Base-by-base conservation (phyloP, 768 basidiomycete species). In the Macrolepiota dolichaula region DNA sequence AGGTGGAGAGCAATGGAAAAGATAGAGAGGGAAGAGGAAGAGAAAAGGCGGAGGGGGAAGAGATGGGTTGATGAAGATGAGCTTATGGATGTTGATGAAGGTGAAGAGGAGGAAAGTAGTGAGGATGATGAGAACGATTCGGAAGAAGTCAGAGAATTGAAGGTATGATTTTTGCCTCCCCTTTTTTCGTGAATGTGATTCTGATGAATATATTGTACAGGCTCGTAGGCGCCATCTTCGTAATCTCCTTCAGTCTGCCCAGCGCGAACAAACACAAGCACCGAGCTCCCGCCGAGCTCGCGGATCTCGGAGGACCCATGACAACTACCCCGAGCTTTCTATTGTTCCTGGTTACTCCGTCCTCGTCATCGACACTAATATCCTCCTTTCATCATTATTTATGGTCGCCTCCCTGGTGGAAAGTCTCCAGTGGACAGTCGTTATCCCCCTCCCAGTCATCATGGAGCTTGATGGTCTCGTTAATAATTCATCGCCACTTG, bases 381-480 rank as follows among this genome's bases (percentile, higher is more conserved):
- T 98, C 59, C 79, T 99, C 0, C 81, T 98, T 15, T 90, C 92
- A 0, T 94, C 93, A 0, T 79, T 98, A 3, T 72, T 86, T 0
- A 77, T 89, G 65, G 80, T 99, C 61, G 73, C 83, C 0, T 82
- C 87, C 12, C 79, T 98, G 61, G 79, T 98, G 55, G 92, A 96
- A 71, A 87, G 85, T 62, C 74, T 86, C 17, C 78, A 77, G 27
- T 98, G 95, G 94, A 97, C 93, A 0, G 80, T 96, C 50, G 79
- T 99, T 61, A 78, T 99, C 0, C 97, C 97, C 3, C 83, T 98
- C 2, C 96, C 95, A 0, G 96, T 97, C 63, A 84, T 98, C 69
- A 98, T 96, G 81, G 97, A 99, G 67, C 87, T 99, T 7, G 96
- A 99, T 65, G 94, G 95, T n/a, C 85, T 98, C 7, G 80, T 83